Base-by-base conservation (phyloP, 805 yeast genomes). In the Barnettozyma siamensis region DNA sequence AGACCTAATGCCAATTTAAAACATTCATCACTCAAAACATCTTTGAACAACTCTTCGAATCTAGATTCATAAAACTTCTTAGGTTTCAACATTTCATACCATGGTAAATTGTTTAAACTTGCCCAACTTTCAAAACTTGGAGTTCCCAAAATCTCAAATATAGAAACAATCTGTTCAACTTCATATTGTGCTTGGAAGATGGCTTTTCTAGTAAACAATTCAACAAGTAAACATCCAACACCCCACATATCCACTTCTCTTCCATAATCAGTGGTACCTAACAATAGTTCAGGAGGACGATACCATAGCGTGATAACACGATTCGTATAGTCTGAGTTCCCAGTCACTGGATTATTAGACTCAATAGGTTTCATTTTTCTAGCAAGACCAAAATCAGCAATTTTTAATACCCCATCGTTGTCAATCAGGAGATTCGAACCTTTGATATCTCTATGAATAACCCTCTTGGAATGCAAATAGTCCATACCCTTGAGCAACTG, bases 181-280 rank as follows among this genome's bases (percentile, higher is more conserved):
- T 93, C 99, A 60, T 93, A 95, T 18, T 73, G 70, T 1, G 96
- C 98, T 60, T 83, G 94, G 59, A 93, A 93, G 1, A 83, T 67
- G 0, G 98, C 95, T 26, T 65, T 64, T 48, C 80, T 75, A 2
- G 81, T 75, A 55, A 86, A 88, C 30, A 93, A 61, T 59, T 93
- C 98, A 21, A 88, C 73, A 45, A 93, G 66, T 20, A 93, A 67
- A 65, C 98, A 93, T 3, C 99, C 99, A 46, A 88, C 80, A 0
- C 98, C 96, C 99, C 99, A 93, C 50, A 88, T 80, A 58, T 93
- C 99, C 9, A 93, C 93, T 53, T 86, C 96, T 31, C 88, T 66
- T 0, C 89, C 93, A 62, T 93, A 93, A 44, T 80, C 81, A 0
- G 98, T 89, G 0, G 95, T 80, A 1, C 99, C 99, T 43, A 93